A percentile compares a stretch with the other conserved stretches of the same genome.
Conservation (phyloP, 495 filamentous ascomycete species). For the Amorphotheca resinae region DNA sequence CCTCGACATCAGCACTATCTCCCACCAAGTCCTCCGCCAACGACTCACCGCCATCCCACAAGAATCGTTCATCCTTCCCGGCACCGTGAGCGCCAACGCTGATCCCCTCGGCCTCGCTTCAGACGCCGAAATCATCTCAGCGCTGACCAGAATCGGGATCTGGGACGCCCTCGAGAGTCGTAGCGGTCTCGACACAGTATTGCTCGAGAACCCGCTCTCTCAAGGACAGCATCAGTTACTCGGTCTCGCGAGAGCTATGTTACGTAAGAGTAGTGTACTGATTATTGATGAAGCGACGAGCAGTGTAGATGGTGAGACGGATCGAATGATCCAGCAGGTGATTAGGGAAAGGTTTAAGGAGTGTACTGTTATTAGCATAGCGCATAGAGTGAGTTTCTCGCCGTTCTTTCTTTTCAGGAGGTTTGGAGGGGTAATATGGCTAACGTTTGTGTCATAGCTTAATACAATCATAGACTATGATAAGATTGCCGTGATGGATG, state of each 20-base stretch:
- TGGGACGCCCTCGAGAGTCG: not conserved
- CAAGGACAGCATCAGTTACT: slow-evolving; percentile 54
- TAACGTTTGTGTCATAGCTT: no score
- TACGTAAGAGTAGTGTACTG: slow-evolving; percentile 24
- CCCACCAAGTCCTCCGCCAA: slow-evolving; percentile 19
- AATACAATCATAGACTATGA: slow-evolving; percentile 32
- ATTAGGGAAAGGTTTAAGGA: slow-evolving; percentile 41
- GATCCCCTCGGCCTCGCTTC: not conserved
- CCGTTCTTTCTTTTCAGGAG: no score
- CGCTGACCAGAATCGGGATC: slow-evolving; percentile 21
- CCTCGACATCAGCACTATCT: slow-evolving; percentile 20
- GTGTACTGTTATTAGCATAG: slow-evolving; percentile 44
- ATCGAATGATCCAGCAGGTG: slow-evolving; percentile 42
- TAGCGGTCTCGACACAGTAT: slow-evolving; percentile 33
- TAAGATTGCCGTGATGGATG: slow-evolving; percentile 29
- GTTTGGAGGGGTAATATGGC: no score
- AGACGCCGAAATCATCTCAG: not conserved
- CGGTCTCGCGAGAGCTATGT: slow-evolving; percentile 45
- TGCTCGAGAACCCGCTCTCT: slow-evolving; percentile 38
- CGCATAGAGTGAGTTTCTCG: no score
- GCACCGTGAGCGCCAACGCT: slow-evolving; percentile 16
- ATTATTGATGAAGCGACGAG: slow-evolving; percentile 27
- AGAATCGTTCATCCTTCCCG: slow-evolving; percentile 24
- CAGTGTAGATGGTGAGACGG: slow-evolving; percentile 42
- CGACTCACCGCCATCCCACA: slow-evolving; percentile 28